Conservation (phyloP, 2,329 filamentous ascomycete species). For the Dactylella cylindrospora region DNA sequence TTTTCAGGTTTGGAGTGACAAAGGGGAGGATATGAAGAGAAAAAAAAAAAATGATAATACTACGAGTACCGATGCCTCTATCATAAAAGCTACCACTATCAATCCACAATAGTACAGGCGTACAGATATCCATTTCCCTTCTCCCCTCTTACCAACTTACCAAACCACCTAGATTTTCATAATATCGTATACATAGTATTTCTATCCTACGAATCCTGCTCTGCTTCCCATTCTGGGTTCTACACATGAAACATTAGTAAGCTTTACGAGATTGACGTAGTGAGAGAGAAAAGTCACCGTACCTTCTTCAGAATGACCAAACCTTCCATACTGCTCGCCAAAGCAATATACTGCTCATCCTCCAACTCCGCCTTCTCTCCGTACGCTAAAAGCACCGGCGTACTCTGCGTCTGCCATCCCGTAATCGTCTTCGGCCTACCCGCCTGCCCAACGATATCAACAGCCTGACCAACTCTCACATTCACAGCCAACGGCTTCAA, state of each 20-base stretch:
- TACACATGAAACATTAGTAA: slow-evolving; percentile 7
- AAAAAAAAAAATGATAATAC: too few relatives aligned
- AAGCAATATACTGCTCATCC: slow-evolving; percentile 92
- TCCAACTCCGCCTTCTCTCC: slow-evolving; percentile 95
- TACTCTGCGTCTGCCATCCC: slow-evolving; percentile 98
- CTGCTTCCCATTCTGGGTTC: slow-evolving; percentile 42
- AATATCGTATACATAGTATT: too few relatives aligned
- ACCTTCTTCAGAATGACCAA: slow-evolving; percentile 91
- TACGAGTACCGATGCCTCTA: too few relatives aligned
- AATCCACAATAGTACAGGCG: too few relatives aligned
- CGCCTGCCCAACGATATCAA: slow-evolving; percentile 95
- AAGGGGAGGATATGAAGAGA: too few relatives aligned
- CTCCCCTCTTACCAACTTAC: too few relatives aligned
- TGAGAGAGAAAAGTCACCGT: slow-evolving; percentile 1
- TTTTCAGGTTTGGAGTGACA: too few relatives aligned
- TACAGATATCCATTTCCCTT: too few relatives aligned
- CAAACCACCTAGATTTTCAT: too few relatives aligned
- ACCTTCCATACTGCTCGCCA: slow-evolving; percentile 89
- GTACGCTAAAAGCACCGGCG: slow-evolving; percentile 90
- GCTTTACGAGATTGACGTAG: background rate
- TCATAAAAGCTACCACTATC: too few relatives aligned
- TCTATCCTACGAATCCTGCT: slow-evolving; percentile 40
- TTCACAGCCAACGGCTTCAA: slow-evolving; percentile 92
- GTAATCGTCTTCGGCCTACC: slow-evolving; percentile 98
- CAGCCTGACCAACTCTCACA: slow-evolving; percentile 94